These are phyloP conservation scores for Capsicum chinense DNA, from an alignment of 257 asterid species.

Conservation along the genomic window DNA sequence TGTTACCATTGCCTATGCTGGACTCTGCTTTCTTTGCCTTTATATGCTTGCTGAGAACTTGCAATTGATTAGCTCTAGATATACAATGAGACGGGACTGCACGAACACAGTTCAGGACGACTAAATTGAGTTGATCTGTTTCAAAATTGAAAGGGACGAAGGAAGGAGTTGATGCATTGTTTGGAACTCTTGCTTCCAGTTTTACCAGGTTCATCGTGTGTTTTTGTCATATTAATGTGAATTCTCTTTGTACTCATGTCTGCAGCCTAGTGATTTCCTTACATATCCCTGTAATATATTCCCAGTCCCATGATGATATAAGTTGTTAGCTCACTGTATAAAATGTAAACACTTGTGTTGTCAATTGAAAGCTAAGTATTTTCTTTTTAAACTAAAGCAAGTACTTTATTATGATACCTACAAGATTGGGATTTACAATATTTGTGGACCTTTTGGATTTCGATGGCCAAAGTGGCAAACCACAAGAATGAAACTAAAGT, in stretches of 20 bases:
- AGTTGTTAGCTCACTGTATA: background rate
- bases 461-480: background rate
- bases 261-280: background rate
- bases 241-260: background rate
- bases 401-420: slow-evolving; percentile 1
- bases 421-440: background rate
- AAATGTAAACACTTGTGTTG: slow-evolving; percentile 6
- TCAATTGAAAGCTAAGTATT: background rate
- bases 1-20: slow-evolving; percentile 84
- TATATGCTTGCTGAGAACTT: slow-evolving; percentile 66
- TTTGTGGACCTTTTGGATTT: slow-evolving; percentile 5
- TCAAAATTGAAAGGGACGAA: background rate
- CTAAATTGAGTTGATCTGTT: slow-evolving; percentile 10
- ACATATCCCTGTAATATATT: slow-evolving; percentile 6
- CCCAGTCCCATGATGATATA: background rate
- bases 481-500: background rate
- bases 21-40: slow-evolving; percentile 82
- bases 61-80: slow-evolving; percentile 45
- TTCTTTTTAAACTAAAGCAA: background rate
- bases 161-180: background rate
- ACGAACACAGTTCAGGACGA: slow-evolving; percentile 50
- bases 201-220: background rate
- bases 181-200: background rate
- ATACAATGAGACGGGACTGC: slow-evolving; percentile 57
- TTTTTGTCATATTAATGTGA: background rate